These are phyloP conservation scores for Penicillium daleae DNA, from an alignment of 495 filamentous ascomycete genomes.

Conservation along the genomic window DNA sequence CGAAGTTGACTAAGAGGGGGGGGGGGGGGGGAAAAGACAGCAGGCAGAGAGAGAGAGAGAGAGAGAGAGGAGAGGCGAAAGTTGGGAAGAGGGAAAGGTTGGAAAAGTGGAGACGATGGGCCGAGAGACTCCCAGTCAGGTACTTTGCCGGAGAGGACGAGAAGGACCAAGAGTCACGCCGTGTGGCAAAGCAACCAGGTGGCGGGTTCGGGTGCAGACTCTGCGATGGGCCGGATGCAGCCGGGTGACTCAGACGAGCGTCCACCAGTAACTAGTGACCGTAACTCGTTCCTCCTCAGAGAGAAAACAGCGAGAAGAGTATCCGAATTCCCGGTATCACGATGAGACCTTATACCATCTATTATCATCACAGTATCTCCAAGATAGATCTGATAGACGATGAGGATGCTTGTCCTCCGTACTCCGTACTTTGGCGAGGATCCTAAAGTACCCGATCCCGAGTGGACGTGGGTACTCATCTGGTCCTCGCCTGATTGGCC, in stretches of 20 bases:
- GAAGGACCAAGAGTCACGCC: slow-evolving; percentile 12
- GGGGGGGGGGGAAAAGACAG: no score
- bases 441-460: background rate
- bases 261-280: no score
- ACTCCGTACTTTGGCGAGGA: background rate
- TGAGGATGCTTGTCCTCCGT: background rate
- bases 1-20: slow-evolving; percentile 2
- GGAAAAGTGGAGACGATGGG: slow-evolving; percentile 3
- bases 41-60: background rate
- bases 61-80: slow-evolving; percentile 10
- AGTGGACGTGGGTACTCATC: background rate
- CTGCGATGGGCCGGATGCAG: slow-evolving; percentile 3
- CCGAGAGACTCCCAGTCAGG: no score
- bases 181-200: slow-evolving; percentile 39
- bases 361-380: background rate
- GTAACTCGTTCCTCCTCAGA: no score
- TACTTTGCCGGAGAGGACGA: no score
- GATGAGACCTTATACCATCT: background rate
- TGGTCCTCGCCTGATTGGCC: background rate
- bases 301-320: no score
- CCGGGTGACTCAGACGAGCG: slow-evolving; percentile 7
- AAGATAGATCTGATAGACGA: no score
- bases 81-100: slow-evolving; percentile 3
- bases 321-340: no score
- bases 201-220: slow-evolving; percentile 26